Evolutionary conservation across 73 alveolate genomes (phyloP).

Genomic region (Uronychia binucleata): DNA sequence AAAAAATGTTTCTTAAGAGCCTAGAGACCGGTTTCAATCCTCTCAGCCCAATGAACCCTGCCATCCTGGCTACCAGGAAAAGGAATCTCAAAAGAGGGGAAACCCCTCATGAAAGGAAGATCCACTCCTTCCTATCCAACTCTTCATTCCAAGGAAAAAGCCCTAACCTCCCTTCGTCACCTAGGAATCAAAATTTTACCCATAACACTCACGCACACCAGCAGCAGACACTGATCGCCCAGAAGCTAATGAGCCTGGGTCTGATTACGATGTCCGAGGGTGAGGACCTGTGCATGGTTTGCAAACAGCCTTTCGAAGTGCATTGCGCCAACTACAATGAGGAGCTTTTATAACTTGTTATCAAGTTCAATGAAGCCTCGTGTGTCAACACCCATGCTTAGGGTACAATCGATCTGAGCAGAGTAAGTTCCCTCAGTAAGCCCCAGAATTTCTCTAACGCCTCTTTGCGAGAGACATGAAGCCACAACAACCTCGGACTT

Average conservation of each 20-base stretch:
- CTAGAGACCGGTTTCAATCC: background rate
- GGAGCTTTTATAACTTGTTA: background rate
- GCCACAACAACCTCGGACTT: background rate
- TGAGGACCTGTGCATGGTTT: constrained; percentile 6
- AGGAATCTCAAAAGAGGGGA: background rate
- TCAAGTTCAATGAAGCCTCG: background rate
- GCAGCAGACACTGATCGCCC: background rate
- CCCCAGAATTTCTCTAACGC: background rate
- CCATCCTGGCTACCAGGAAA: background rate
- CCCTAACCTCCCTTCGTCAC: background rate
- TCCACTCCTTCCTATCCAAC: background rate
- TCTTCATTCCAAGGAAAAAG: background rate
- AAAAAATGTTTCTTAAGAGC: background rate
- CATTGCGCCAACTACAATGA: constrained; percentile 12
- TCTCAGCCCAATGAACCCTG: background rate
- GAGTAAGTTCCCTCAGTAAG: background rate
- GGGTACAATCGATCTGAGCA: background rate
- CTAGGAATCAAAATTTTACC: background rate
- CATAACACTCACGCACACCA: background rate
- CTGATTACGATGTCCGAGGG: background rate
- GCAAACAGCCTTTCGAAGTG: constrained; percentile 13
- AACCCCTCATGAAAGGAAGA: background rate
- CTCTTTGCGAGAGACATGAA: background rate
- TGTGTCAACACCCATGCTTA: background rate
- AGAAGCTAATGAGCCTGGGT: background rate